These are phyloP conservation scores for Exophiala phaeomuriformis DNA, from an alignment of 2,329 filamentous ascomycete species.

Conservation along the genomic window DNA sequence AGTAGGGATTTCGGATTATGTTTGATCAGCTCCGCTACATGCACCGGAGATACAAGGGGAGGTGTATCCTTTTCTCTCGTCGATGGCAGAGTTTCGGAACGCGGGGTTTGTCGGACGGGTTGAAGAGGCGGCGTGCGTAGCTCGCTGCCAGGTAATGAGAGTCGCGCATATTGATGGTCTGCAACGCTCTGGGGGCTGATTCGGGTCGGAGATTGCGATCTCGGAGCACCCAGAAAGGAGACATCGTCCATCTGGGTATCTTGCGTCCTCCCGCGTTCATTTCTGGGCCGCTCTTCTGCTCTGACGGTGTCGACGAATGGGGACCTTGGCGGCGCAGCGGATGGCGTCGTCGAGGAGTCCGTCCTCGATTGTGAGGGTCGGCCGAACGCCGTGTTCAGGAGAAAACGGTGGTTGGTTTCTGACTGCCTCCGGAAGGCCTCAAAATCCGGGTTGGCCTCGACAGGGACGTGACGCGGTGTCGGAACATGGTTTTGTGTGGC, in stretches of 20 bases:
- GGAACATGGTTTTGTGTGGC: constrained; percentile 62
- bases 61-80: constrained; percentile 40
- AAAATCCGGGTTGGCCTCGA: constrained; percentile 73
- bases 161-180: constrained; percentile 45
- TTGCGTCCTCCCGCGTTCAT: constrained; percentile 8
- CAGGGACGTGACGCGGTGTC: constrained; percentile 60
- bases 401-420: constrained; percentile 39
- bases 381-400: constrained; percentile 11
- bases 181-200: constrained; percentile 35
- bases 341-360: constrained; percentile 8
- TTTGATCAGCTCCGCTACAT: constrained; percentile 53
- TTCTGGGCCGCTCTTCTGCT: constrained; percentile 10
- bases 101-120: constrained; percentile 10
- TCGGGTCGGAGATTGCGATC: constrained; percentile 43
- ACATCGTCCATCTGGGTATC: constrained; percentile 13
- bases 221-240: constrained; percentile 39
- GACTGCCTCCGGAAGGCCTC: constrained; percentile 69
- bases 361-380: constrained; percentile 18
- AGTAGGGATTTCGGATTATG: constrained; percentile 51
- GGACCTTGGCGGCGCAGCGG: constrained; percentile 7
- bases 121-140: constrained; percentile 33
- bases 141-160: constrained; percentile 49
- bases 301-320: constrained; percentile 13
- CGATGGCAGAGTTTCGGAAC: constrained; percentile 51
- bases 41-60: constrained; percentile 47